Base-by-base conservation (phyloP, 2,329 filamentous ascomycete genomes). In the Coleophoma crateriformis region DNA sequence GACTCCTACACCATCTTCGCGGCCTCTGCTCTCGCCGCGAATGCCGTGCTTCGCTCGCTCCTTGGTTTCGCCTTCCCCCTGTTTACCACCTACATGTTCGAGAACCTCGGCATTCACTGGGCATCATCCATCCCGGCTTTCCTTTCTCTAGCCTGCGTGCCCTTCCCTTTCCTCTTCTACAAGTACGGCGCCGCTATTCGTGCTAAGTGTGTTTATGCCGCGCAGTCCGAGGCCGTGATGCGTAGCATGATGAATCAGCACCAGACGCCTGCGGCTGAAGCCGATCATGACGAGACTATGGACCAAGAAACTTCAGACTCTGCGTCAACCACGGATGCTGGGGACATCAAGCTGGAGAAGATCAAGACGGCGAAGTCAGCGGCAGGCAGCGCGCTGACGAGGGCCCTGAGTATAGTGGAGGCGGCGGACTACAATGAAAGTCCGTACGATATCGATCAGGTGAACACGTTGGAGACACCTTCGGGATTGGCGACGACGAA, bases 151-250 rank as follows among this genome's bases (percentile, higher is more conserved):
- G 77, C 75, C 10, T 90, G 86, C 65, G 71, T 88, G 20, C 85
- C 87, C 0, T 84, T 87, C 60, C 87, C 87, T 0, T 85, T 87
- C 66, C 66, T 91, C 15, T 88, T 91, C 67, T 87, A 87, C 71
- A 82, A 78, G 58, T 89, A 88, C 64, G 87, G 87, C 41, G 69
- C 65, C 3, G 27, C 54, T 33, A 85, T 90, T 58, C 77, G 87
- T 22, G 71, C 74, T 62, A 17, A 34, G 33, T 89, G 86, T 75
- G 83, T 84, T 69, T 90, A 78, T 61, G 81, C 86, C 5, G 76
- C 80, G 10, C 77, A 88, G 66, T 79, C 85, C 6, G 82, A 84
- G 13, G 15, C 13, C 8, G 38, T 44, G 32, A 27, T 47, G 7
- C 17, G 37, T 7, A 38, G 35, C 7, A 27, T 27, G 27, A 7